Base-by-base conservation (phyloP, 106 monocot species). In the Allium fistulosum region DNA sequence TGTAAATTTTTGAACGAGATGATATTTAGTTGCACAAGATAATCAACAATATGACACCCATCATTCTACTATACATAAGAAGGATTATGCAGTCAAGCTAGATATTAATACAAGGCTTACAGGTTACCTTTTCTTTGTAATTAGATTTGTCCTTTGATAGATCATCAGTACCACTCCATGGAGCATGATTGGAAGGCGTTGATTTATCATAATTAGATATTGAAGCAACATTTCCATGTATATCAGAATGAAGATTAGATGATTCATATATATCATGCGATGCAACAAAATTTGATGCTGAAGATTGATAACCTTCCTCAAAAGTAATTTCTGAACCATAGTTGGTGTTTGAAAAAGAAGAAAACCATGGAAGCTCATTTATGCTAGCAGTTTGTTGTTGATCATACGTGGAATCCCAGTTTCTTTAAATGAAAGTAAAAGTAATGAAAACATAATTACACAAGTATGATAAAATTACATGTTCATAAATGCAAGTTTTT, bases 311-410 rank as follows among this genome's bases (percentile, higher is more conserved):
- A 14, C 66, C 71, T 53, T 50, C 59, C 15, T 49, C 68, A 27
- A 65, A 73, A 62, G 72, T 48, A 81, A 64, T 69, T n/a, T 72
- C 81, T 17, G 53, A 58, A 51, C 51, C 66, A 63, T 56, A 67
- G 73, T 28, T 46, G 18, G 49, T 71, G 72, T 66, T 26, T 69
- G 73, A 63, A 55, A 62, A 76, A 62, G 70, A 58, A 66, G 81
- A 76, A 37, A 81, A 62, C 79, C 75, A 81, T 57, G 69, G 59
- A 2, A 67, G 26, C 16, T 71, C 81, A 66, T 82, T 81, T 63
- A 62, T 53, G 14, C 53, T 50, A 37, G 66, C 62, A 48, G 56
- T 67, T 57, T 45, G 57, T 45, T 57, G 72, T 73, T 70, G 74
- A 10, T 68, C 80, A 71, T 70, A 70, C 14, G 77, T 62, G 13